Percentiles rank a stretch among this genome's conserved stretches.
Evolutionary conservation across 345 rosid genomes (phyloP).

Genomic region (Lepidium aucheri): DNA sequence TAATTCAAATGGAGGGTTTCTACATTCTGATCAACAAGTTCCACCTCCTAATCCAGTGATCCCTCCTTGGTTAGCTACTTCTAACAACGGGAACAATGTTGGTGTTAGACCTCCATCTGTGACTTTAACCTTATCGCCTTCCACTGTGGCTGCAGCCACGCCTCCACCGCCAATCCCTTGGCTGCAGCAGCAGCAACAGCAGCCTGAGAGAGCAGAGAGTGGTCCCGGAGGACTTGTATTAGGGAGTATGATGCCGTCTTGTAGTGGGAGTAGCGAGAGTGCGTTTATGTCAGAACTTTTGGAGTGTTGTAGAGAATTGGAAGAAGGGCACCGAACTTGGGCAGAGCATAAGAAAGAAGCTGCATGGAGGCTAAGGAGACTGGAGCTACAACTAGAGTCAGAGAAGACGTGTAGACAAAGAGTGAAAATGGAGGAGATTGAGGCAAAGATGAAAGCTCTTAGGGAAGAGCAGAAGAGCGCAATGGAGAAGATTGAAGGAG

Average conservation of each 20-base stretch:
- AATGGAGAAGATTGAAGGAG: conserved; percentile 74
- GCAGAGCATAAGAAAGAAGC: conserved; percentile 90
- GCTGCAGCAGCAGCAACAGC: conserved; percentile 86
- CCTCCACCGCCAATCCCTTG: conserved; percentile 70
- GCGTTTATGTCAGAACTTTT: conserved; percentile 56
- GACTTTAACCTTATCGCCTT: conserved; percentile 73
- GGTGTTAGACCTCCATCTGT: conserved; percentile 66
- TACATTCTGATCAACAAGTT: conserved; percentile 39
- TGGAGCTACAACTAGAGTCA: conserved; percentile 88
- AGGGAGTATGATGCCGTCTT: conserved; percentile 38
- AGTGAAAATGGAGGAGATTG: conserved; percentile 89
- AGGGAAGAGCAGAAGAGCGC: conserved; percentile 73
- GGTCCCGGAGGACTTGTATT: conserved; percentile 36
- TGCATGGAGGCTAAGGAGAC: conserved; percentile 83
- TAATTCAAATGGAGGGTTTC: conserved; percentile 61
- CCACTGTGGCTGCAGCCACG: conserved; percentile 59
- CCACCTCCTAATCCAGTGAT: conserved; percentile 40
- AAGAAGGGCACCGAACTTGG: conserved; percentile 83
- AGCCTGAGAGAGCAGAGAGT: conserved; percentile 37
- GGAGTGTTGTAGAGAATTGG: conserved; percentile 88
- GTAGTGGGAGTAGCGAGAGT: conserved; percentile 37
- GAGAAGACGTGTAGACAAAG: conserved; percentile 69
- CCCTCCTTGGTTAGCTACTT: conserved; percentile 85
- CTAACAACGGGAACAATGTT: conserved; percentile 38
- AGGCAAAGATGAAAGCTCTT: conserved; percentile 69